Percentiles rank a stretch among this genome's conserved stretches.
phyloP scores from a whole-genome alignment of 495 filamentous ascomycete genomes.

The Neurospora sp. region DNA sequence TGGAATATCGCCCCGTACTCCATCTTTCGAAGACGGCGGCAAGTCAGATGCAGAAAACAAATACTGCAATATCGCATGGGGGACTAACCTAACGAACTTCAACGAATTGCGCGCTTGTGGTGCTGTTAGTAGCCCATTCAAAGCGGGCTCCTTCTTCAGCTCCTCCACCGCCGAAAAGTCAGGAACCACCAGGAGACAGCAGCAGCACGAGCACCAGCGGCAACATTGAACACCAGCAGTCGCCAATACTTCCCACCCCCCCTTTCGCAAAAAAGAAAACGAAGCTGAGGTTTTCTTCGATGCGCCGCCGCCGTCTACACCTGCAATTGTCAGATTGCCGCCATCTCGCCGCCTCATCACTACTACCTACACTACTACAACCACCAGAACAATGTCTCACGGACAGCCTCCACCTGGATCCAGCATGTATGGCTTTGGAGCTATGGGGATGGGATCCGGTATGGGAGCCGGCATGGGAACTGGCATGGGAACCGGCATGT shows the following conservation, averaged over 20 bases:
- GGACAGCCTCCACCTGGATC: slow-evolving; percentile 20
- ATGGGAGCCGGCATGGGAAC: neutral
- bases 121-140: neutral
- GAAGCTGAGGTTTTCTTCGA: neutral
- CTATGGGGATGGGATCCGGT: slow-evolving; percentile 4
- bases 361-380: neutral
- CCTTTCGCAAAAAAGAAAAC: neutral
- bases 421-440: slow-evolving; percentile 25
- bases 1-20: neutral
- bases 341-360: slow-evolving; percentile 1
- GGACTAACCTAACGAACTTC: neutral
- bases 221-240: neutral
- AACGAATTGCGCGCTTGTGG: neutral
- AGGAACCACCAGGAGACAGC: neutral
- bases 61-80: neutral
- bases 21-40: neutral
- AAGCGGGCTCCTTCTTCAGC: neutral
- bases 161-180: neutral
- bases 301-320: neutral
- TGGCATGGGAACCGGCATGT: slow-evolving; percentile 4
- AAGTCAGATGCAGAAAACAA: neutral
- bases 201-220: neutral
- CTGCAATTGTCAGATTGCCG: slow-evolving; percentile 1
- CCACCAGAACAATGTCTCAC: slow-evolving; percentile 27
- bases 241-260: neutral